A percentile compares a stretch with the other conserved stretches of the same genome.
Conservation (phyloP, 208 protist species). For the Trypanosoma mega region DNA sequence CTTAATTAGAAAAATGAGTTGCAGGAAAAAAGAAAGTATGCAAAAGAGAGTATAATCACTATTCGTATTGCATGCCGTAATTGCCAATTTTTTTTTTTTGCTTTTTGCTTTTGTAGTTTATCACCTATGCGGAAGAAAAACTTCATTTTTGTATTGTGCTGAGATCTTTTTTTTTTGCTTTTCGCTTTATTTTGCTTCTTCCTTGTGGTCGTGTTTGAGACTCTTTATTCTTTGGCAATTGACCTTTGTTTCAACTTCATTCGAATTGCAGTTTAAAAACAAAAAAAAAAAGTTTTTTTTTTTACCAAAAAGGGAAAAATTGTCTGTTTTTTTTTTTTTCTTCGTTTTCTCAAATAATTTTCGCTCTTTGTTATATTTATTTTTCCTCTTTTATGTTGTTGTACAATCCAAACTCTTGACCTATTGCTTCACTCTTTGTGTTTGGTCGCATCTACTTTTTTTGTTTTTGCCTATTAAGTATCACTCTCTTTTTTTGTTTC, state of each 20-base stretch:
- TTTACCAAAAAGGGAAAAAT: no score
- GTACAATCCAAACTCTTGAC: no score
- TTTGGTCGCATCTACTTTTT: conserved; percentile 1
- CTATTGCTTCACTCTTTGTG: conserved; percentile 3
- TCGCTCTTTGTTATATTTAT: conserved; percentile 8
- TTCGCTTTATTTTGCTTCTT: no score
- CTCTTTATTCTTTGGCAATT: no score
- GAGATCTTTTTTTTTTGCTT: no score
- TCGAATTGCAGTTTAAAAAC: conserved; percentile 2
- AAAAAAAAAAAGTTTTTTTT: conserved; percentile 19
- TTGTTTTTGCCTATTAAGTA: conserved; percentile 4
- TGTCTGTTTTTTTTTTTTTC: conserved; percentile 14
- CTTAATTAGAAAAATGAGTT: no score
- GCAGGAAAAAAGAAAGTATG: no score
- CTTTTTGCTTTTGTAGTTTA: background rate
- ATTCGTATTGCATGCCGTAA: conserved; percentile 4
- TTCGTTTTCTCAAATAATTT: background rate
- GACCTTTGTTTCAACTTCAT: no score
- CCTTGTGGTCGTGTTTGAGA: no score
- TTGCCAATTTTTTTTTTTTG: conserved; percentile 7
- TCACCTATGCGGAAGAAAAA: conserved; percentile 2
- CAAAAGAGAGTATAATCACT: no score
- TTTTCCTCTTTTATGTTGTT: conserved; percentile 11
- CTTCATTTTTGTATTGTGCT: no score
- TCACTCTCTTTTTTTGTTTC: no score